These are phyloP conservation scores for Diaporthe destruens DNA, from an alignment of 2,329 filamentous ascomycete species.

Conservation along the genomic window DNA sequence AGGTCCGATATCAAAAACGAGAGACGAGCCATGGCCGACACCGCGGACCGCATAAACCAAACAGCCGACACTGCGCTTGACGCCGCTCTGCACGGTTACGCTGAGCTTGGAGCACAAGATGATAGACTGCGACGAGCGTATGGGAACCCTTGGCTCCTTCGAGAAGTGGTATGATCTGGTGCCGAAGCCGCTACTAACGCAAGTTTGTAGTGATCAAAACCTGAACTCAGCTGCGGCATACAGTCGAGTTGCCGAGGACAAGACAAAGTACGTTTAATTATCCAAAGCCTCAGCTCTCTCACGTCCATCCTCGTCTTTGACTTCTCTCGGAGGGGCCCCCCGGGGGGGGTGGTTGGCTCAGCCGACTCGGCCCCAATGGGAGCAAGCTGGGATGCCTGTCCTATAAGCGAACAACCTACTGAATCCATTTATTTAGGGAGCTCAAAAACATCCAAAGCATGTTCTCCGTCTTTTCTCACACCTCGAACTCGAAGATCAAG, in stretches of 20 bases:
- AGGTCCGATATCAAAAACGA: constrained; percentile 50
- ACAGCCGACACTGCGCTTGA: neutral
- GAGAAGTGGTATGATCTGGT: no score
- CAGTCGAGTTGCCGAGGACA: neutral
- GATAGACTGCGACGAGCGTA: neutral
- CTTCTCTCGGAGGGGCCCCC: no score
- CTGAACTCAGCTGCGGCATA: neutral
- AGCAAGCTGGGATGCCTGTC: no score
- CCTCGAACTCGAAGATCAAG: neutral
- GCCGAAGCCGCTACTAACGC: no score
- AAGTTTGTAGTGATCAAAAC: neutral
- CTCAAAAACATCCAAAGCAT: neutral
- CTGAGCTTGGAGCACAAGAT: neutral
- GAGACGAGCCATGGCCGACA: neutral
- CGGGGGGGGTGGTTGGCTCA: no score
- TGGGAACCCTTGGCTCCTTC: neutral
- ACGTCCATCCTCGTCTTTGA: no score
- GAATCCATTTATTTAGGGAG: neutral
- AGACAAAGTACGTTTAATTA: neutral
- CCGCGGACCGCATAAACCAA: neutral
- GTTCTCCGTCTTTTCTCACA: neutral
- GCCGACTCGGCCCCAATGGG: no score
- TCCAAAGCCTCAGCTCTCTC: neutral
- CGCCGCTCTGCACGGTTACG: neutral
- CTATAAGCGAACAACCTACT: no score